Percentiles rank a stretch among this genome's conserved stretches.
These are phyloP conservation scores for Phytophthora lateralis DNA, from an alignment of 352 stramenopile genomes.

Conservation along the genomic window DNA sequence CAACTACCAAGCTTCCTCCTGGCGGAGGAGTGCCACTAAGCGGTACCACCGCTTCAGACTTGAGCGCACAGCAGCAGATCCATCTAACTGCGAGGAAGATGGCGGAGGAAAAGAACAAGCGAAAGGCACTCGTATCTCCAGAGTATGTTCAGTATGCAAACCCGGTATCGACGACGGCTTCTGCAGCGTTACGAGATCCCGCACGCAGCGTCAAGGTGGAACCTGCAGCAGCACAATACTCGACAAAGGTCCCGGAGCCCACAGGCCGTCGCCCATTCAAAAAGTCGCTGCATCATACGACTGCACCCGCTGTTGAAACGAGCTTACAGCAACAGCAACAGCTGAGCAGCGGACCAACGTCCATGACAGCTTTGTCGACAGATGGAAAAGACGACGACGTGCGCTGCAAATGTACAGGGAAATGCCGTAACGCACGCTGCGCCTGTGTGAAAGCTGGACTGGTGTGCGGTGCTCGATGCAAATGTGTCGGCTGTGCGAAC, in stretches of 20 bases:
- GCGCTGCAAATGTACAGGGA: conserved; percentile 84
- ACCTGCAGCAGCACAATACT: conserved; percentile 38
- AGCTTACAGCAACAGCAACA: conserved; percentile 17
- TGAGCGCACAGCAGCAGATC: conserved; percentile 52
- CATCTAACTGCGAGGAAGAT: conserved; percentile 48
- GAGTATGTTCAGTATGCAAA: conserved; percentile 83
- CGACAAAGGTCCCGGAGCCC: conserved; percentile 58
- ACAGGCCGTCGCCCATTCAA: conserved; percentile 71
- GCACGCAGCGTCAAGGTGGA: conserved; percentile 35
- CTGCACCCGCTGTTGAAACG: conserved; percentile 5
- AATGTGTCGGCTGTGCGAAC: conserved; percentile 80
- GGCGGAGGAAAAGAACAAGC: conserved; percentile 80
- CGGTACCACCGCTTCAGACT: conserved; percentile 4
- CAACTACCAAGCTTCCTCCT: conserved; percentile 35
- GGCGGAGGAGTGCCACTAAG: conserved; percentile 5
- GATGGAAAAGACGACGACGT: conserved; percentile 44
- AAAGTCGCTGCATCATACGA: conserved; percentile 62
- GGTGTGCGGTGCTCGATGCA: conserved; percentile 82
- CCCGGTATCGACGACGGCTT: conserved; percentile 10
- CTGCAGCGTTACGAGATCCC: conserved; percentile 8
- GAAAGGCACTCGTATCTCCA: conserved; percentile 80
- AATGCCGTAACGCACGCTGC: conserved; percentile 83
- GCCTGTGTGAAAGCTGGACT: conserved; percentile 81
- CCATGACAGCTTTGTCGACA: conserved; percentile 1
- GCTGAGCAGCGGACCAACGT: conserved; percentile 7